A percentile compares a stretch with the other conserved stretches of the same genome.
phyloP scores from a whole-genome alignment of 2,329 filamentous ascomycete genomes.

The Rugonectria rugulosa region DNA sequence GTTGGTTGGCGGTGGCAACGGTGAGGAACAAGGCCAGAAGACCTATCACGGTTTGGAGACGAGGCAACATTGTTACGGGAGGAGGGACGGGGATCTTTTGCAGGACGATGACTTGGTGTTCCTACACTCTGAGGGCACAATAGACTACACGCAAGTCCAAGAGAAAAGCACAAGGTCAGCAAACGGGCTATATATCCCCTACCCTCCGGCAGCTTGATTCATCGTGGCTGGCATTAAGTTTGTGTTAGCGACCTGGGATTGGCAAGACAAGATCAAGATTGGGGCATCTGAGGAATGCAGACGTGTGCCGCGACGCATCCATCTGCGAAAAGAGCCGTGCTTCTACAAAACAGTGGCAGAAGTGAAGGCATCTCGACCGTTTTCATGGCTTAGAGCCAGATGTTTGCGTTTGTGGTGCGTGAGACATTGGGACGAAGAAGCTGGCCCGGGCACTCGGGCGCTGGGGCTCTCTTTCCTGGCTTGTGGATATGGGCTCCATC shows the following conservation, averaged over 20 bases:
- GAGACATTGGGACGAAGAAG: too few relatives aligned
- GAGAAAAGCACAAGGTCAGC: too few relatives aligned
- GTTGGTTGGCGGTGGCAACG: conserved; percentile 23
- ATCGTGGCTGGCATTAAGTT: background rate
- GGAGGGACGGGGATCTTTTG: background rate
- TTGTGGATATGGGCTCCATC: too few relatives aligned
- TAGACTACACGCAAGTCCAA: background rate
- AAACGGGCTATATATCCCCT: background rate
- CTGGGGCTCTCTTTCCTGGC: too few relatives aligned
- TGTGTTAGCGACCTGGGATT: background rate
- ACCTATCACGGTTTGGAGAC: background rate
- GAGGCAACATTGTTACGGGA: background rate
- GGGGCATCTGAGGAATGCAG: background rate
- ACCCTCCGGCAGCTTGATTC: background rate
- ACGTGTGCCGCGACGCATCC: background rate
- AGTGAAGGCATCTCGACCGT: background rate
- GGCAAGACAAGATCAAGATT: background rate
- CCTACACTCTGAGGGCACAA: too few relatives aligned
- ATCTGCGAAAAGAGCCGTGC: background rate
- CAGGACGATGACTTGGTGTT: too few relatives aligned
- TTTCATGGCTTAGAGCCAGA: background rate
- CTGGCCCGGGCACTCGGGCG: too few relatives aligned
- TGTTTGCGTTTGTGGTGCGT: background rate
- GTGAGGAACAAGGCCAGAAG: conserved; percentile 24
- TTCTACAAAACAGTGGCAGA: background rate